These are phyloP conservation scores for Citrus hindsii DNA, from an alignment of 345 rosid genomes.

Conservation along the genomic window DNA sequence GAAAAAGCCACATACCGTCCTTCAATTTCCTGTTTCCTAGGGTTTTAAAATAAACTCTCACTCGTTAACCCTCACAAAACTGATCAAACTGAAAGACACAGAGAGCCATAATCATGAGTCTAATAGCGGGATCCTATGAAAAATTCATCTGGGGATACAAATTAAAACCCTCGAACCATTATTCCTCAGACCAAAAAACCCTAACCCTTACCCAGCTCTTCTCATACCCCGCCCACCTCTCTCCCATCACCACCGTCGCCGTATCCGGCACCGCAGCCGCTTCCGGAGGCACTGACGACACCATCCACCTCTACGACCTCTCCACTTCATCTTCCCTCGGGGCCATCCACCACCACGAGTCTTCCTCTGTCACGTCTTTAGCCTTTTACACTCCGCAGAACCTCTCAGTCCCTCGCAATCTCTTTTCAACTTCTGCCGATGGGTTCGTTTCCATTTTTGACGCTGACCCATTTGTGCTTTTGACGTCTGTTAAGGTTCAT, in stretches of 20 bases:
- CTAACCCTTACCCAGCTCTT: slow-evolving; percentile 64
- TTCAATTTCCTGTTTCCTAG: neutral
- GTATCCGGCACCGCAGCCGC: slow-evolving; percentile 81
- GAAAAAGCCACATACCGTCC: neutral
- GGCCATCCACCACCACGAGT: slow-evolving; percentile 59
- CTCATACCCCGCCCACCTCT: slow-evolving; percentile 86
- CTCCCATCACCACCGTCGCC: slow-evolving; percentile 77
- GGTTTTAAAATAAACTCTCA: neutral
- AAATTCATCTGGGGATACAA: slow-evolving; percentile 85
- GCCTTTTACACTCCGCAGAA: slow-evolving; percentile 71
- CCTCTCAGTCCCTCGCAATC: slow-evolving; percentile 83
- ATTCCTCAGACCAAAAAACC: slow-evolving; percentile 20
- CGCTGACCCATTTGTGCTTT: slow-evolving; percentile 77
- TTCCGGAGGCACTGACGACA: slow-evolving; percentile 77
- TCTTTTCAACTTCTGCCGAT: slow-evolving; percentile 74
- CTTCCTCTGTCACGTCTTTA: slow-evolving; percentile 72
- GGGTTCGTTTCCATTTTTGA: slow-evolving; percentile 86
- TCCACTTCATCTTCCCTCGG: slow-evolving; percentile 84
- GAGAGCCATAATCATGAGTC: slow-evolving; percentile 38
- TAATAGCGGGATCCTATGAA: slow-evolving; percentile 92
- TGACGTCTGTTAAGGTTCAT: slow-evolving; percentile 63
- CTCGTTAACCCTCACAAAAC: neutral
- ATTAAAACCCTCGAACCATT: slow-evolving; percentile 50
- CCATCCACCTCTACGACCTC: slow-evolving; percentile 84
- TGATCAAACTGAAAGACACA: neutral